Percentiles rank a stretch among this genome's conserved stretches.
Evolutionary conservation across 1,284 basidiomycete species (phyloP).

Genomic region (Singerocomus inundabilis): DNA sequence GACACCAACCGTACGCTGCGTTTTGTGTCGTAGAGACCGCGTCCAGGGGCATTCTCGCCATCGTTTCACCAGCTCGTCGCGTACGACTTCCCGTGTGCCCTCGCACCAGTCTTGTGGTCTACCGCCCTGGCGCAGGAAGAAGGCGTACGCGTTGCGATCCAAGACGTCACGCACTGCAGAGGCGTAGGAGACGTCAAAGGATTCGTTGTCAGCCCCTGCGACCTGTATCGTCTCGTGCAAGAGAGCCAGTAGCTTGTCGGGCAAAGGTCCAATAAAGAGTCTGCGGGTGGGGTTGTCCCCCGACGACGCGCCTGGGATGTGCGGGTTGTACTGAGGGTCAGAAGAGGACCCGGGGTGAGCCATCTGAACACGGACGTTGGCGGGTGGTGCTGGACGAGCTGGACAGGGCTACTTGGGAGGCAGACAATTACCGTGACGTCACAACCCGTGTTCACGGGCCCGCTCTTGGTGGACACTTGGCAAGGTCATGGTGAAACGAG

Average conservation of each 20-base stretch:
- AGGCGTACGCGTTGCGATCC: conserved; percentile 56
- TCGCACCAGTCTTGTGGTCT: conserved; percentile 64
- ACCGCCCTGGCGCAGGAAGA: conserved; percentile 64
- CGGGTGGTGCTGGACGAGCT: background rate
- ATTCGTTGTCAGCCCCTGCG: conserved; percentile 29
- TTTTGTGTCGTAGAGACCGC: conserved; percentile 40
- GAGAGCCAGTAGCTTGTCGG: conserved; percentile 46
- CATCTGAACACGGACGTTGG: conserved; percentile 10
- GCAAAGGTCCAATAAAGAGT: conserved; percentile 65
- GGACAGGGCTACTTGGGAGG: background rate
- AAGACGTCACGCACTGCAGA: conserved; percentile 38
- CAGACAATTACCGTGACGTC: conserved; percentile 24
- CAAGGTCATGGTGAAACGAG: background rate
- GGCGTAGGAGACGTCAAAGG: conserved; percentile 34
- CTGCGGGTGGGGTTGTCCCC: conserved; percentile 32
- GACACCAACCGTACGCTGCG: conserved; percentile 24
- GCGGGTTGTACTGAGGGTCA: background rate
- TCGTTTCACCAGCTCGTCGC: conserved; percentile 55
- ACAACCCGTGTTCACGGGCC: too few relatives aligned
- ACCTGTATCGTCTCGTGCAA: conserved; percentile 20
- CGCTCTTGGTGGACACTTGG: too few relatives aligned
- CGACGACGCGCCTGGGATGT: background rate
- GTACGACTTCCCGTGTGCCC: conserved; percentile 46
- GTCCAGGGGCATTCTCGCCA: conserved; percentile 72
- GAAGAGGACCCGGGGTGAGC: background rate